Evolutionary conservation across 768 basidiomycete species (phyloP).

Genomic region (Lactarius quietus): DNA sequence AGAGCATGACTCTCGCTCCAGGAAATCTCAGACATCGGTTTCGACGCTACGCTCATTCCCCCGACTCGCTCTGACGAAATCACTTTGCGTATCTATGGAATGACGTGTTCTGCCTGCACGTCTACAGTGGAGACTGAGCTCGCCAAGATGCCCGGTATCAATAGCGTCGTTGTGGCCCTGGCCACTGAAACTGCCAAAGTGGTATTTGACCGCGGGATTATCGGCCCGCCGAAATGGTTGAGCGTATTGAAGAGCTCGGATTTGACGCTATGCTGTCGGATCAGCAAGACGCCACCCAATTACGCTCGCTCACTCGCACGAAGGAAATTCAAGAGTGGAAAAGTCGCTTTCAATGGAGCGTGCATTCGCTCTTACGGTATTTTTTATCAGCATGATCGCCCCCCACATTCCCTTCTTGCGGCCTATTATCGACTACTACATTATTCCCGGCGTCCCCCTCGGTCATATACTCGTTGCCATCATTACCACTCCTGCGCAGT

Average conservation of each 20-base stretch:
- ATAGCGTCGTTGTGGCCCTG: slow-evolving; percentile 66
- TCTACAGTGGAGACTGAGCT: slow-evolving; percentile 72
- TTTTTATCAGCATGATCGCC: slow-evolving; percentile 85
- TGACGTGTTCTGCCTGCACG: slow-evolving; percentile 86
- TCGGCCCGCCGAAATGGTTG: slow-evolving; percentile 84
- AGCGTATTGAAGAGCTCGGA: slow-evolving; percentile 82
- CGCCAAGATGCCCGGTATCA: slow-evolving; percentile 66
- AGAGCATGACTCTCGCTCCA: slow-evolving; percentile 32
- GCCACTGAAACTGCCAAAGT: slow-evolving; percentile 73
- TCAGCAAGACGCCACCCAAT: slow-evolving; percentile 76
- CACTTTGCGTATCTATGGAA: slow-evolving; percentile 82
- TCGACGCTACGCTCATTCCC: slow-evolving; percentile 79
- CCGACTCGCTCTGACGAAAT: slow-evolving; percentile 60
- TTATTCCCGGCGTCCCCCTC: slow-evolving; percentile 70
- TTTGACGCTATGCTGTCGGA: slow-evolving; percentile 87
- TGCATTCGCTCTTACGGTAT: slow-evolving; percentile 90
- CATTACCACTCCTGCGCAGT: slow-evolving; percentile 89
- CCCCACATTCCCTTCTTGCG: slow-evolving; percentile 61
- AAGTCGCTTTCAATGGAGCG: slow-evolving; percentile 65
- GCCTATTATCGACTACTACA: slow-evolving; percentile 44
- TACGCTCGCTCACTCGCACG: slow-evolving; percentile 78
- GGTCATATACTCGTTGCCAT: slow-evolving; percentile 73
- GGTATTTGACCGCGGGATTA: slow-evolving; percentile 65
- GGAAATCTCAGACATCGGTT: slow-evolving; percentile 93
- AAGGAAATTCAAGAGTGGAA: slow-evolving; percentile 94